A percentile compares a stretch with the other conserved stretches of the same genome.
Conservation (phyloP, 2,329 filamentous ascomycete species). For the Monascus ruber region DNA sequence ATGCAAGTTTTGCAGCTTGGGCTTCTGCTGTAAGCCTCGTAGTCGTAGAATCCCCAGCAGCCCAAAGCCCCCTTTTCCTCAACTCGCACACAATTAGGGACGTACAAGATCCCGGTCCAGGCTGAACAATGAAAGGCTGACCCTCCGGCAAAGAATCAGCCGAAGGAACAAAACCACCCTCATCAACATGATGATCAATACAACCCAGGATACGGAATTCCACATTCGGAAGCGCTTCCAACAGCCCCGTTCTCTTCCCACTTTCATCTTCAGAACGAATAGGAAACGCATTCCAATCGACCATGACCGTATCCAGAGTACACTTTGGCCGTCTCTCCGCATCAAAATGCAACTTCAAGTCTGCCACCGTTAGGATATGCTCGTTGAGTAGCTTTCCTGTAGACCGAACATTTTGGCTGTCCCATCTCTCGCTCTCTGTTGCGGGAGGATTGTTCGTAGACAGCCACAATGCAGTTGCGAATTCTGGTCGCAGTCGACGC, state of each 20-base stretch:
- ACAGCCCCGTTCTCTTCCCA: conserved; percentile 30
- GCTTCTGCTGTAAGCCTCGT: conserved; percentile 27
- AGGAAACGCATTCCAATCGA: conserved; percentile 37
- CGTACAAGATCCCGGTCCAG: conserved; percentile 46
- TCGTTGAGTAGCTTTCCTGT: conserved; percentile 17
- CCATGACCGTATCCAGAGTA: conserved; percentile 20
- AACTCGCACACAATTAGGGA: conserved; percentile 44
- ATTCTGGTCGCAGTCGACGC: conserved; percentile 45
- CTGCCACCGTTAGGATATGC: conserved; percentile 30
- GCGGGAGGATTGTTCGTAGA: conserved; percentile 23
- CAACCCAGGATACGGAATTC: conserved; percentile 38
- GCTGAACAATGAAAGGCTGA: conserved; percentile 42
- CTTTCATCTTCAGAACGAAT: conserved; percentile 34
- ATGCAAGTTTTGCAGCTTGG: conserved; percentile 27
- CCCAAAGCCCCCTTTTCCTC: conserved; percentile 35
- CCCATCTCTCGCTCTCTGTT: conserved; percentile 11
- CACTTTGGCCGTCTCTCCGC: conserved; percentile 1
- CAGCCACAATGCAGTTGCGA: conserved; percentile 44
- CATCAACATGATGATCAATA: conserved; percentile 54
- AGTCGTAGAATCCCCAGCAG: neutral
- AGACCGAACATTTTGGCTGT: conserved; percentile 11
- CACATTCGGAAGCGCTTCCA: conserved; percentile 36
- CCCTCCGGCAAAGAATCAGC: conserved; percentile 20
- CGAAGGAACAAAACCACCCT: conserved; percentile 36
- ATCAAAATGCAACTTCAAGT: conserved; percentile 19